Base-by-base conservation (phyloP, 768 basidiomycete species). In the Tulasnella sp. region DNA sequence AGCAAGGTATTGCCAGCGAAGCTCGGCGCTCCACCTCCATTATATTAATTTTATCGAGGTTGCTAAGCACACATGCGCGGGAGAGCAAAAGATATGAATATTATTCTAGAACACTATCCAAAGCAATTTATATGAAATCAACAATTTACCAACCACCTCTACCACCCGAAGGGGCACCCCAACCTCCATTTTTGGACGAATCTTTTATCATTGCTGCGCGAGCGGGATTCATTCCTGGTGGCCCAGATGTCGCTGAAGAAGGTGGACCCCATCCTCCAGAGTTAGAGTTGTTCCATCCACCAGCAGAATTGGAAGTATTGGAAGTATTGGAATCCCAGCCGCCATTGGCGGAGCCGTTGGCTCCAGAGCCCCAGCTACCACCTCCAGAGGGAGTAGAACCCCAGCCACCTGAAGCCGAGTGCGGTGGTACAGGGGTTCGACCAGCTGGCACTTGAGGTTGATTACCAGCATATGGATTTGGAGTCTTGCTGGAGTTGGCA, bases 381-480 rank as follows among this genome's bases (percentile, higher is more conserved):
- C 22, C 65, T 59, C n/a, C 71, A 69, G 3, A 71, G 68, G 9
- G 70, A 62, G 33, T 67, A 68, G 32, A 60, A 61, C 44, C 64
- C 61, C 53, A 58, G 33, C 48, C 52, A 39, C 45, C 41, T 25
- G 27, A 10, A 46, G 27, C 24, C 16, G 47, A 24, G 28, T 37
- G 12, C 29, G 32, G 27, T 25, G 59, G 41, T 59, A 67, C 13
- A 62, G 68, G n/a, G 67, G 64, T 55, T 25, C 50, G 20, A 16
- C n/a, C 53, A 24, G 42, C 31, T 19, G 28, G 19, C 28, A n/a
- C 25, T 29, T 31, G 28, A 42, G 25, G 54, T 24, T 45, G 8
- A 5, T 65, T 62, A 22, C 67, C 68, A 20, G 72, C 74, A 57
- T 88, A 88, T 1, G 86, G 83, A 59, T 88, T 89, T 8, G 87